Conservation (phyloP, 495 filamentous ascomycete genomes). For the Aspergillus cavernicola region DNA sequence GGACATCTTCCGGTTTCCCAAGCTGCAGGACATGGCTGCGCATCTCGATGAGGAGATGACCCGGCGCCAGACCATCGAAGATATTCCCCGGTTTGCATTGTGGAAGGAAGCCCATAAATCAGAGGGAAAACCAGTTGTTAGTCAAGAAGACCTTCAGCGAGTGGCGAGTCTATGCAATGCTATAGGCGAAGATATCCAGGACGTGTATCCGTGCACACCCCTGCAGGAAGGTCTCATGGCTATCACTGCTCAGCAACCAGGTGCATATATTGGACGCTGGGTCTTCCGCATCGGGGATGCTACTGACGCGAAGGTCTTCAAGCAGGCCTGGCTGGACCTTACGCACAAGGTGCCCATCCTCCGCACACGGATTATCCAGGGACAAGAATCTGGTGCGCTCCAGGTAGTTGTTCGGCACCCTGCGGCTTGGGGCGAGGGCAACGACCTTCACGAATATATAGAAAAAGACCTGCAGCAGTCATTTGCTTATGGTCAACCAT, state of each 20-base stretch:
- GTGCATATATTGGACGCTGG: conserved; percentile 26
- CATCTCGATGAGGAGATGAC: background rate
- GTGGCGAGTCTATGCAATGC: conserved; percentile 10
- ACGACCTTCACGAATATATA: conserved; percentile 12
- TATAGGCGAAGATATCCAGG: conserved; percentile 25
- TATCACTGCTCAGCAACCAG: conserved; percentile 38
- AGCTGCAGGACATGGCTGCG: conserved; percentile 15
- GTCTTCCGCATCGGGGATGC: conserved; percentile 27
- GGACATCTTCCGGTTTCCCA: conserved; percentile 1
- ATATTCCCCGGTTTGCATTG: background rate
- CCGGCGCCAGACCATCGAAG: background rate
- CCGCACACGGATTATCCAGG: conserved; percentile 34
- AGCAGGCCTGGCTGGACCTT: conserved; percentile 39
- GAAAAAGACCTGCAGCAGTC: background rate
- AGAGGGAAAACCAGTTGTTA: background rate
- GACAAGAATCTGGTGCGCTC: conserved; percentile 20
- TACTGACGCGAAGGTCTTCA: conserved; percentile 33
- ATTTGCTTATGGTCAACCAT: conserved; percentile 2
- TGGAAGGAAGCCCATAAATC: background rate
- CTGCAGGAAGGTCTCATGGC: conserved; percentile 59
- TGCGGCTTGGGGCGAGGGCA: conserved; percentile 27
- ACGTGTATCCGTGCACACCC: conserved; percentile 59
- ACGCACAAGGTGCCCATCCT: conserved; percentile 27
- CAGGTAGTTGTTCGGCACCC: conserved; percentile 42
- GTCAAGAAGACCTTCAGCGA: background rate